Evolutionary conservation across 192 early-diverging fungal genomes (phyloP).

Genomic region (Umbelopsis vinacea): DNA sequence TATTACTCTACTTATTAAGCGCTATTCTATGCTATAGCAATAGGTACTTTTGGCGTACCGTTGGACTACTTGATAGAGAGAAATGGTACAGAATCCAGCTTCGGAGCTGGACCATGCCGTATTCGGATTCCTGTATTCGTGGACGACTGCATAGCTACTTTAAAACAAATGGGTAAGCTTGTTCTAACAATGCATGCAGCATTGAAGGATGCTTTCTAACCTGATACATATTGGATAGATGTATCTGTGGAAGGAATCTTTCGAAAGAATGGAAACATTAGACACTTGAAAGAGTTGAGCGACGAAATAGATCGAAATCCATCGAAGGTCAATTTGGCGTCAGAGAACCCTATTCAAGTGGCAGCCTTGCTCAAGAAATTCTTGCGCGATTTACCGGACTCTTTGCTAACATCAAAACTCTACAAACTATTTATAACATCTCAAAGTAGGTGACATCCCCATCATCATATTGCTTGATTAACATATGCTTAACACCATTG

Average conservation of each 20-base stretch:
- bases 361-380: slow-evolving; percentile 97
- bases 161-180: slow-evolving; percentile 73
- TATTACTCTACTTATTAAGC: neutral
- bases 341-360: slow-evolving; percentile 86
- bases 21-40: slow-evolving; percentile 31
- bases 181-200: too few relatives aligned
- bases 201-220: too few relatives aligned
- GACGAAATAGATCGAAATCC: slow-evolving; percentile 89
- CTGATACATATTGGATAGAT: slow-evolving; percentile 34
- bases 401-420: slow-evolving; percentile 89
- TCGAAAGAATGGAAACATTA: slow-evolving; percentile 97
- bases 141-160: slow-evolving; percentile 75
- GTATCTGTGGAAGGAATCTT: slow-evolving; percentile 94
- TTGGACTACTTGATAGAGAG: slow-evolving; percentile 84
- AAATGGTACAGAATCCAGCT: slow-evolving; percentile 81
- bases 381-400: slow-evolving; percentile 94
- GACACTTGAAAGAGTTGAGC: slow-evolving; percentile 82
- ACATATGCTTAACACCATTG: too few relatives aligned
- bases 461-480: neutral
- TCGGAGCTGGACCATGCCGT: slow-evolving; percentile 66
- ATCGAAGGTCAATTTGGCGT: slow-evolving; percentile 64
- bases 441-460: slow-evolving; percentile 54
- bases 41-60: slow-evolving; percentile 90
- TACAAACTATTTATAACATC: slow-evolving; percentile 83
- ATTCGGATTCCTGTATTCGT: slow-evolving; percentile 86